phyloP scores from a whole-genome alignment of 1,284 basidiomycete species.

The Ustilago tritici region DNA sequence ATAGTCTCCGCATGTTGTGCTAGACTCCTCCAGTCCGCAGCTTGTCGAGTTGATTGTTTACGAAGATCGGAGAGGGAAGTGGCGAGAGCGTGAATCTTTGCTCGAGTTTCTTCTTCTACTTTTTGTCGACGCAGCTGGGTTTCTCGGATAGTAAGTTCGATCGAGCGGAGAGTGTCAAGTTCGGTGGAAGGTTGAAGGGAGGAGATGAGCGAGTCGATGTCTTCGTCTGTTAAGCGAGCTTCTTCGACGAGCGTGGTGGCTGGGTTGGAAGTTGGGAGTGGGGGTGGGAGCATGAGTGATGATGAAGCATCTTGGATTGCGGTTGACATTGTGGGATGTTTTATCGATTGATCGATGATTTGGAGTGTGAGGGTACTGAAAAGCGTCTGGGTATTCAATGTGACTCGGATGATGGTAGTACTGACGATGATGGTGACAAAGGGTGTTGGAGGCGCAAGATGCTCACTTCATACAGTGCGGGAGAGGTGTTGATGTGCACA shows the following conservation, averaged over 20 bases:
- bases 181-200: slow-evolving; percentile 43
- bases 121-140: slow-evolving; percentile 24
- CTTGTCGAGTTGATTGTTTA: slow-evolving; percentile 47
- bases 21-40: slow-evolving; percentile 57
- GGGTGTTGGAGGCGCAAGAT: slow-evolving; percentile 5
- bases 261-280: neutral
- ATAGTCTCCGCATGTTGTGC: slow-evolving; percentile 48
- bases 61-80: slow-evolving; percentile 42
- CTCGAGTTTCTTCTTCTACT: slow-evolving; percentile 28
- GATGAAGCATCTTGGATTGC: slow-evolving; percentile 12
- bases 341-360: neutral
- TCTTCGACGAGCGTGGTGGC: slow-evolving; percentile 19
- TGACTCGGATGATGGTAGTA: slow-evolving; percentile 2
- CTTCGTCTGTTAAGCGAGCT: slow-evolving; percentile 40
- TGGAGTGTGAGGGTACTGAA: neutral
- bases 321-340: slow-evolving; percentile 9
- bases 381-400: neutral
- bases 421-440: neutral
- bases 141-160: slow-evolving; percentile 51
- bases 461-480: slow-evolving; percentile 15
- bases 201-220: slow-evolving; percentile 45
- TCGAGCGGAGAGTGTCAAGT: slow-evolving; percentile 38
- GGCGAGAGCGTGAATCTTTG: slow-evolving; percentile 50
- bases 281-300: slow-evolving; percentile 17
- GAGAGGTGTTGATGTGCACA: slow-evolving; percentile 28